Conservation (phyloP, 2,329 filamentous ascomycete species). For the Neocatenulostroma microsporum region DNA sequence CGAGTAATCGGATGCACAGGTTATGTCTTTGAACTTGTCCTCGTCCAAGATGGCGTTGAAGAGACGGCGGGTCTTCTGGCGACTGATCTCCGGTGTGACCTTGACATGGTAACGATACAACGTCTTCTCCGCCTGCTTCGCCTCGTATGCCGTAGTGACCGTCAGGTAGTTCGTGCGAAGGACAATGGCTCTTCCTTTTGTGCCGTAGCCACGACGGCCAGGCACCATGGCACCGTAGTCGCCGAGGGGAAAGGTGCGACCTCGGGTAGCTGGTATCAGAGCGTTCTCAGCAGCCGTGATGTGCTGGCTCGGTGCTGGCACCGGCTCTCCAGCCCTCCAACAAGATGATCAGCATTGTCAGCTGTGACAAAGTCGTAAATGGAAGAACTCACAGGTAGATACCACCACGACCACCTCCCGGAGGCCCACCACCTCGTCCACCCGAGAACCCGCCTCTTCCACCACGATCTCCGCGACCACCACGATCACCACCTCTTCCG, state of each 20-base stretch:
- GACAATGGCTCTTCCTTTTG: slow-evolving; percentile 29
- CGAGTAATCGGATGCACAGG: slow-evolving; percentile 34
- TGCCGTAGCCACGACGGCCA: slow-evolving; percentile 33
- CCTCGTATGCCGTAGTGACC: slow-evolving; percentile 30
- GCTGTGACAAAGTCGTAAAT: too few species aligned
- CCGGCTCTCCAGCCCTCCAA: slow-evolving; percentile 5
- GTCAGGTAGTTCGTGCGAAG: slow-evolving; percentile 39
- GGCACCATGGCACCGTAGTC: slow-evolving; percentile 20
- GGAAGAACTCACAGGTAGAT: too few species aligned
- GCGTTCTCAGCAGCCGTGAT: slow-evolving; percentile 16
- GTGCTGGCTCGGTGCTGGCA: slow-evolving; percentile 17
- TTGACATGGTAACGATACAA: slow-evolving; percentile 38
- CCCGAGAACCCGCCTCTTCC: slow-evolving; percentile 8
- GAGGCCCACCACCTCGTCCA: slow-evolving; percentile 5
- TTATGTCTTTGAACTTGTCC: slow-evolving; percentile 27
- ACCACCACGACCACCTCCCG: too few species aligned
- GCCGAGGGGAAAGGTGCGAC: slow-evolving; percentile 9
- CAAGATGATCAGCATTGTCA: too few species aligned
- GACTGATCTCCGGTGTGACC: slow-evolving; percentile 26
- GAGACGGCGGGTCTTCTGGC: slow-evolving; percentile 41
- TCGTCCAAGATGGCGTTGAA: slow-evolving; percentile 38
- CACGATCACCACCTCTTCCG: slow-evolving; percentile 5
- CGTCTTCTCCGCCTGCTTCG: slow-evolving; percentile 14
- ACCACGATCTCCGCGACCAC: slow-evolving; percentile 5
- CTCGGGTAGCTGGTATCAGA: slow-evolving; percentile 8